Evolutionary conservation across 208 protist species (phyloP).

Genomic region (Herpetomonas samuelpessoai): DNA sequence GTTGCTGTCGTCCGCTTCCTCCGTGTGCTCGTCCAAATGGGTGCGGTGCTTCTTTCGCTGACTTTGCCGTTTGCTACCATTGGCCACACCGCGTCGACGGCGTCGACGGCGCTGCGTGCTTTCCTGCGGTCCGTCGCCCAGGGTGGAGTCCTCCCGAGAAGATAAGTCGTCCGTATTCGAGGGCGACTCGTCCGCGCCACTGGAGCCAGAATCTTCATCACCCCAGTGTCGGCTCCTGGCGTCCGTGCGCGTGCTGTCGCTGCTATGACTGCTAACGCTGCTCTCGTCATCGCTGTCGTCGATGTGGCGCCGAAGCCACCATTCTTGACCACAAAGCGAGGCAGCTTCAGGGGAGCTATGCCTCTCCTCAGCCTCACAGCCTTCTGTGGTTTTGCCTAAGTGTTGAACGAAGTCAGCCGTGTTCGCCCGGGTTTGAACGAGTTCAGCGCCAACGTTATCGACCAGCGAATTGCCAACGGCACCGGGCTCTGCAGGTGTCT

Average conservation of each 20-base stretch:
- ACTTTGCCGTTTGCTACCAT: neutral
- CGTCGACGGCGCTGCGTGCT: neutral
- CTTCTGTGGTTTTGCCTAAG: too few relatives aligned
- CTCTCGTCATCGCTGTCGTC: neutral
- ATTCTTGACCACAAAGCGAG: neutral
- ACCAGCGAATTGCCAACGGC: too few relatives aligned
- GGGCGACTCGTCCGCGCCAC: too few relatives aligned
- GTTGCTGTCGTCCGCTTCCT: slow-evolving; percentile 1
- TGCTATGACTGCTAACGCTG: neutral
- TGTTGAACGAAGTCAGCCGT: too few relatives aligned
- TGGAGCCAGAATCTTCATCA: too few relatives aligned
- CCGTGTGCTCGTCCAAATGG: neutral
- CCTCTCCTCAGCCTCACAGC: too few relatives aligned
- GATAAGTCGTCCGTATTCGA: too few relatives aligned
- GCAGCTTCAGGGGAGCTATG: neutral
- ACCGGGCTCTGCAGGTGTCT: too few relatives aligned
- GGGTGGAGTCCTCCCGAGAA: neutral
- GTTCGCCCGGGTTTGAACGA: too few relatives aligned
- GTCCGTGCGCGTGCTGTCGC: neutral
- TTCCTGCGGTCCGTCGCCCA: neutral
- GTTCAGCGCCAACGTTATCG: too few relatives aligned
- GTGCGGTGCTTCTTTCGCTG: neutral
- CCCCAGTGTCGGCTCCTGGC: neutral
- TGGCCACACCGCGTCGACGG: neutral
- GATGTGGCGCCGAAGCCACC: neutral